Evolutionary conservation across 148 eudicot species (phyloP), one percentile per base, ranked within the genome.

Genomic region (Arbutus unedo): DNA sequence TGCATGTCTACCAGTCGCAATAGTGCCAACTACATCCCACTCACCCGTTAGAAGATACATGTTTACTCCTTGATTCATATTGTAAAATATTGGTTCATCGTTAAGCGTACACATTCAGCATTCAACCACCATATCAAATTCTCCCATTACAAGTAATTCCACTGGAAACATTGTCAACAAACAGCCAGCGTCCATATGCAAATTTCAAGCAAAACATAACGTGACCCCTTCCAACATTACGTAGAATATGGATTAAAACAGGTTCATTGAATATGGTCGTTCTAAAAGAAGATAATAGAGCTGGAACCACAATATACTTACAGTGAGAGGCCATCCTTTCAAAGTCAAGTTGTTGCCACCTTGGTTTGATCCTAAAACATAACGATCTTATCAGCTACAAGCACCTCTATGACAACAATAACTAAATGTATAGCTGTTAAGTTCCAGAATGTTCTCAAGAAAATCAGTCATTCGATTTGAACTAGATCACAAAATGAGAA

Each of bases 251-350:
- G 54, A 55, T 15, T 15, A 31, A 53, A 77, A 8, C 64, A 54
- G 13, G 79, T 38, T 16, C 48, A 53, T 45, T 47, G 4, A 47
- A 51, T 25, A 11, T 60, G 19, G 38, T 15, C 19, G 16, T 38
- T 6, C 38, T 50, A 70, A 16, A 85, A 2, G 23, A 23, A 74
- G 57, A 80, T 64, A 53, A 38, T 8, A 11, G 23, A 45, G 44
- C 48, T n/a, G 50, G 43, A 38, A 49, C 16, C 60, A 47, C 5
- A 25, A 82, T 44, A 38, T 21, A 91, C 95, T 90, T 85, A 93
- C 97, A 13, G 92, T 90, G 79, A 93, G 91, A 67, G 97, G 97
- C 95, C 95, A 92, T 84, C 97, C 97, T 83, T 93, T 91, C 87
- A 93, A 82, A 45, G 93, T 91, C 86, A 91, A 82, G 87, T 86